Conservation (phyloP, 2,329 filamentous ascomycete genomes). For the Aphanoascus verrucosus region DNA sequence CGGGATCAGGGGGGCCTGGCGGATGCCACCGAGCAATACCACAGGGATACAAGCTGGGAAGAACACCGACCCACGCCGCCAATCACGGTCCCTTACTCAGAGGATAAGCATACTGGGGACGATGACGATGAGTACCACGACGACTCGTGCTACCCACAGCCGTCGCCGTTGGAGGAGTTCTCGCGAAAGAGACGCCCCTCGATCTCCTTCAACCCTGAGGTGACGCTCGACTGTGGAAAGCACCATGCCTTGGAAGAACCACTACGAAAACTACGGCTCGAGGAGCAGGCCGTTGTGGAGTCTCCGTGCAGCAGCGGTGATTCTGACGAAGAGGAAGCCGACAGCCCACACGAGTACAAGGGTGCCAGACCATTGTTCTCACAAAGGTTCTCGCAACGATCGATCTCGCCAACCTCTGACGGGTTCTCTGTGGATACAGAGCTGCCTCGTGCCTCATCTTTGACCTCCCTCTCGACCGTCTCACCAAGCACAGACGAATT, state of each 20-base stretch:
- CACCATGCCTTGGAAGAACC: conserved; percentile 32
- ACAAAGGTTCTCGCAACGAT: conserved; percentile 4
- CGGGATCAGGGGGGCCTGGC: neutral
- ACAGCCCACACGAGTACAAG: conserved; percentile 1
- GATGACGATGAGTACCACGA: conserved; percentile 6
- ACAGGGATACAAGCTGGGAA: neutral
- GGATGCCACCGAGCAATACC: neutral
- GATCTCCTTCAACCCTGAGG: conserved; percentile 34
- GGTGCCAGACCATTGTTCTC: conserved; percentile 5
- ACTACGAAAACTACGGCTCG: conserved; percentile 16
- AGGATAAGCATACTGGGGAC: conserved; percentile 25
- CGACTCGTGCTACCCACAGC: conserved; percentile 25
- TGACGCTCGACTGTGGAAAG: conserved; percentile 32
- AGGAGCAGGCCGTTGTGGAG: neutral
- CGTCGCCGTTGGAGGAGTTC: conserved; percentile 34
- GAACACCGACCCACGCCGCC: conserved; percentile 15
- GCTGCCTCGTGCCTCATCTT: conserved; percentile 31
- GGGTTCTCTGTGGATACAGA: conserved; percentile 19
- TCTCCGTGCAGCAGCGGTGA: conserved; percentile 8
- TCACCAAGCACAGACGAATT: conserved; percentile 33
- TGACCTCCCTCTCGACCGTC: conserved; percentile 36
- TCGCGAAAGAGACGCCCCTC: conserved; percentile 32
- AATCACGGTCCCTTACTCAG: conserved; percentile 35
- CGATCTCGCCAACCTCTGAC: conserved; percentile 9
- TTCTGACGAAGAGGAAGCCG: conserved; percentile 1